Evolutionary conservation across 805 yeast genomes (phyloP).

Genomic region (Wickerhamiella lipophila): DNA sequence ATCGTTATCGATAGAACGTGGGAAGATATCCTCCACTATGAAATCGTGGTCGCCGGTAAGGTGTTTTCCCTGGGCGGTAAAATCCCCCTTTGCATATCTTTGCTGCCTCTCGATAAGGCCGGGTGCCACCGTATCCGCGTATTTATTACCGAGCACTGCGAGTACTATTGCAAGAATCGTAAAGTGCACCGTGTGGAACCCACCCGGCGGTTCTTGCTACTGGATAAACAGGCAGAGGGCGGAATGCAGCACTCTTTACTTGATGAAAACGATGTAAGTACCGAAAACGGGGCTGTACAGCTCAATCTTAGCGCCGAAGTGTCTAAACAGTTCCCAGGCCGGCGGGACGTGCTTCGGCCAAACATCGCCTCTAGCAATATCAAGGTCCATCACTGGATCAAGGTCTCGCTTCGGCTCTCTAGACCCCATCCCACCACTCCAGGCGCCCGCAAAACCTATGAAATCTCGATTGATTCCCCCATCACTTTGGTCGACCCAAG

Average conservation of each 20-base stretch:
- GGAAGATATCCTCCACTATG: conserved; percentile 86
- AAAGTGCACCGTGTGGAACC: conserved; percentile 92
- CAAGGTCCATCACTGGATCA: conserved; percentile 91
- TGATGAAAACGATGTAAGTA: conserved; percentile 8
- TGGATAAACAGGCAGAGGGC: conserved; percentile 45
- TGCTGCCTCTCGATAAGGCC: conserved; percentile 79
- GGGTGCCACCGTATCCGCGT: conserved; percentile 76
- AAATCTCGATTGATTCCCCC: conserved; percentile 90
- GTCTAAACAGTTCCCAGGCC: conserved; percentile 52
- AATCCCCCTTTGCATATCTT: conserved; percentile 70
- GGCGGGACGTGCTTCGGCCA: conserved; percentile 53
- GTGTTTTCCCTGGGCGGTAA: conserved; percentile 72
- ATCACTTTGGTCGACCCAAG: conserved; percentile 68
- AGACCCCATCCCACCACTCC: conserved; percentile 39
- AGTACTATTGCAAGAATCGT: conserved; percentile 74
- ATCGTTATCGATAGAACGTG: conserved; percentile 81
- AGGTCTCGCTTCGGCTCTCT: conserved; percentile 71
- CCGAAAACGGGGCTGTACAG: conserved; percentile 40
- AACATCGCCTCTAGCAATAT: conserved; percentile 71
- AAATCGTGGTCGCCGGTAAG: conserved; percentile 82
- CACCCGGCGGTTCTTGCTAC: conserved; percentile 57
- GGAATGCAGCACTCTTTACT: conserved; percentile 25
- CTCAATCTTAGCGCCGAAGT: conserved; percentile 77
- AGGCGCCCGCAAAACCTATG: conserved; percentile 73
- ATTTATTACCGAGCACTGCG: conserved; percentile 77